Base-by-base conservation (phyloP, 1,139 yeast species). In the Zygosaccharomyces pseudobailii region DNA sequence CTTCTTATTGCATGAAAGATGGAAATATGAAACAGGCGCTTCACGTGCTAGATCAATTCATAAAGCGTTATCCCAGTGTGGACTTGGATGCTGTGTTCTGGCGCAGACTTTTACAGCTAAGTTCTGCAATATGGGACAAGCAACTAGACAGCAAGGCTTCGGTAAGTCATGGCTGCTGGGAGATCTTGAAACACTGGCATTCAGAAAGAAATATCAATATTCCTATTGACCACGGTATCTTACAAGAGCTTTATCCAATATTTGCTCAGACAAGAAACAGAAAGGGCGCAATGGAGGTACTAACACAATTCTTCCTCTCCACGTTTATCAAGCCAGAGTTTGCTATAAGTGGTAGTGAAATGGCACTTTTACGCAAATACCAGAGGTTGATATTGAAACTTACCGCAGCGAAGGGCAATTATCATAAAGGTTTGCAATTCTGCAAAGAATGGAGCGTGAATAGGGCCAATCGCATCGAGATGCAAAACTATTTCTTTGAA, bases 71-170 rank as follows among this genome's bases (percentile, higher is more conserved):
- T 41, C 62, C 65, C 1, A 37, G 51, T 3, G 45, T 61, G 9
- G 40, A 51, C 3, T 44, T 62, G 20, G 51, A 54, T 35, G 36
- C 22, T 7, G 13, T 41, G 5, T 61, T 61, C 36, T 63, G 68
- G 68, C 51, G 58, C 39, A 51, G 55, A 21, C 27, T 62, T 6
- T 38, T 61, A 9, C 54, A 55, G 31, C 53, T 58, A 52, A 52
- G 57, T 31, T 46, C 43, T 7, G 31, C 25, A 25, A 31, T 45
- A 5, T 53, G 58, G 56, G 49, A 49, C 21, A 33, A 35, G 13
- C 45, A 46, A 19, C 37, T 40, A 6, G 56, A 54, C 34, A 51
- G 44, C 17, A 47, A 47, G 27, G 55, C 53, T 6, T 40, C 39
- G 13, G 6, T 53, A 22, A 46, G 50, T 13, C 51, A 48, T 27